Evolutionary conservation across 176 grass and related monocot species (phyloP), one percentile per base, ranked within the genome.

Genomic region (Coix lacrymajobi): DNA sequence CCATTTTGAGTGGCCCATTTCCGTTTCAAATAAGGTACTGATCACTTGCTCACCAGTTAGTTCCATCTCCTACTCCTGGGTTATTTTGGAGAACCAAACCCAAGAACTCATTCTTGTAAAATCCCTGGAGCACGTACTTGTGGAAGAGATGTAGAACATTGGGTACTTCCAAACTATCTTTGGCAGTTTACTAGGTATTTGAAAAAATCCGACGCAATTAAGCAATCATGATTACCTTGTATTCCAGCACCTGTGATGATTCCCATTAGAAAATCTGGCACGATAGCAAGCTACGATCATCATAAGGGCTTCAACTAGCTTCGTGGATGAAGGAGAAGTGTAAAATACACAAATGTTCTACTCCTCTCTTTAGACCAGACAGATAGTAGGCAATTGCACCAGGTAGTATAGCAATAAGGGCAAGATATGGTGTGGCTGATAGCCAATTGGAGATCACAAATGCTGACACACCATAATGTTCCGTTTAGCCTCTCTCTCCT

Each of bases 191-290:
- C 78, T 28, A 1, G 87, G 87, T 4, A 93, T 25, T 16, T 80
- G 78, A 51, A 90, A 93, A 68, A 93, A 93, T 8, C 91, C 87
- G n/a, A n/a, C 88, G 6, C 87, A 80, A 1, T 81, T 90, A 1
- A 93, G 66, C 24, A 93, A 79, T 79, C 87, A 93, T 83, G 17
- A 93, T 24, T 24, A 1, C 85, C 91, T 4, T 93, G 91, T 26
- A 93, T 79, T 6, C 91, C 91, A 6, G 91, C 87, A 0, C 91
- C 91, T 0, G 74, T 85, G 61, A 93, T 90, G 51, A 90, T 90
- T 10, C 91, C 91, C 91, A 93, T 93, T 7, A 93, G 85, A 58
- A 88, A 92, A 56, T 92, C 84, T 1, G 91, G 87, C 1, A 92
- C 84, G 3, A 82, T 16, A 2, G 77, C 61, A 2, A 2, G 87